Percentiles rank a stretch among this genome's conserved stretches.
Conservation (phyloP, 2,329 filamentous ascomycete genomes). For the Exutisphaerella laricina region DNA sequence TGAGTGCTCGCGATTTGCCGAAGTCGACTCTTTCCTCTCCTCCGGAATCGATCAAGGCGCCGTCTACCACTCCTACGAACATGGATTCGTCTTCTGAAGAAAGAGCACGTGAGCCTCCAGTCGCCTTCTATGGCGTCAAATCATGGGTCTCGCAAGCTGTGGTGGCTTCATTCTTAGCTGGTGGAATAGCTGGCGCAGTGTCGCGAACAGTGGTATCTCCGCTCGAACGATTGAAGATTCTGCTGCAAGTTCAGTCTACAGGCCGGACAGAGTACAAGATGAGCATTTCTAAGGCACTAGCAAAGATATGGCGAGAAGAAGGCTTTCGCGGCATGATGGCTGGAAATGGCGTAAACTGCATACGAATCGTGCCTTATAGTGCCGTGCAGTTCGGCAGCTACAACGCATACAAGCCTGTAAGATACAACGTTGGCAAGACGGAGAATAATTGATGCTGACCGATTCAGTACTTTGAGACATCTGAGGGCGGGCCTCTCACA, state of each 20-base stretch:
- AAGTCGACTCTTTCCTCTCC: conserved; percentile 1
- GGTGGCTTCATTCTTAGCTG: conserved; percentile 85
- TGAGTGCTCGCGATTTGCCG: conserved; percentile 5
- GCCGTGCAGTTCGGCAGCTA: conserved; percentile 98
- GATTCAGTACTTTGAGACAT: conserved; percentile 64
- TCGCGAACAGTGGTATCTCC: conserved; percentile 96
- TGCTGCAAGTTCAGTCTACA: conserved; percentile 92
- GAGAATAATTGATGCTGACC: not conserved
- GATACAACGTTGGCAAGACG: conserved; percentile 28
- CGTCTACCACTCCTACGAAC: not conserved
- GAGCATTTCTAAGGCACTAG: conserved; percentile 79
- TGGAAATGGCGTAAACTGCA: conserved; percentile 96
- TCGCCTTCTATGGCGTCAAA: conserved; percentile 1
- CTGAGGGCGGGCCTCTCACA: conserved; percentile 66
- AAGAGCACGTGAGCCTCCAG: not conserved
- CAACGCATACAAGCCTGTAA: conserved; percentile 90
- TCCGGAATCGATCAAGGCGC: not conserved
- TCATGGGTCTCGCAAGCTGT: conserved; percentile 68
- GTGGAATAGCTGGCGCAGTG: conserved; percentile 92
- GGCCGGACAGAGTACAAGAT: conserved; percentile 90
- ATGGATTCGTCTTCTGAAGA: conserved; percentile 5
- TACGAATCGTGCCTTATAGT: conserved; percentile 96
- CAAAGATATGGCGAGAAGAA: conserved; percentile 95
- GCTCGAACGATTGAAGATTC: conserved; percentile 89
- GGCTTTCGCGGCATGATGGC: conserved; percentile 97